Evolutionary conservation across 176 grass and related monocot genomes (phyloP).

Genomic region (Musa troglodytarum): DNA sequence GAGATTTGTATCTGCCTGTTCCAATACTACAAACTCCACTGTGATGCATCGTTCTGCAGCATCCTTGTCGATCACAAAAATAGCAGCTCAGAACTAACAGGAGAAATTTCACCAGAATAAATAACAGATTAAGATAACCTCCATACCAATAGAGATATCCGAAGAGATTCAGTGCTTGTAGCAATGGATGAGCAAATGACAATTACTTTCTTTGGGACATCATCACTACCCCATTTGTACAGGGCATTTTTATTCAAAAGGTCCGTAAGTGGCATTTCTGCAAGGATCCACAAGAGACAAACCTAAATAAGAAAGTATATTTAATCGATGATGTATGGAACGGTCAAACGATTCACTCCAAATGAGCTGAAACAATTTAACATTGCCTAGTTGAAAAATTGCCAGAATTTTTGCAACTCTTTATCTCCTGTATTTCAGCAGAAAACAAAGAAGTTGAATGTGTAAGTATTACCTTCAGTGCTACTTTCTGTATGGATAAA

Average conservation of each 20-base stretch:
- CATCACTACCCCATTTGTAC: slow-evolving; percentile 69
- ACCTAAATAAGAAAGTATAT: neutral
- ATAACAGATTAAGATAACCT: neutral
- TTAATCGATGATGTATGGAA: neutral
- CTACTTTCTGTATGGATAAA: slow-evolving; percentile 28
- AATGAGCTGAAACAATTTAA: neutral
- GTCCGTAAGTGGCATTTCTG: slow-evolving; percentile 47
- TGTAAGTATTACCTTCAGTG: slow-evolving; percentile 24
- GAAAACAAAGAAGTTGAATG: neutral
- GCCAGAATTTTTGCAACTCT: neutral
- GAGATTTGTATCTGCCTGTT: slow-evolving; percentile 33
- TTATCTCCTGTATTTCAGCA: neutral
- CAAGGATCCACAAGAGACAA: neutral
- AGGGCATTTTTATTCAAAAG: slow-evolving; percentile 69
- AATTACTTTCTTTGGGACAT: slow-evolving; percentile 85
- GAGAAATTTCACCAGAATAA: neutral
- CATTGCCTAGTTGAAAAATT: neutral
- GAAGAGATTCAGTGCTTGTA: slow-evolving; percentile 37
- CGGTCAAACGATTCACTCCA: neutral
- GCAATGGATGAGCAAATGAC: slow-evolving; percentile 53
- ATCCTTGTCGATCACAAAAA: slow-evolving; percentile 31
- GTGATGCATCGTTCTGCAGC: slow-evolving; percentile 76
- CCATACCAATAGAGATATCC: slow-evolving; percentile 70
- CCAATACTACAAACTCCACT: slow-evolving; percentile 76
- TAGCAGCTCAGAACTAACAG: neutral